phyloP scores from a whole-genome alignment of 345 rosid genomes.

The Hibiscus mutabilis region DNA sequence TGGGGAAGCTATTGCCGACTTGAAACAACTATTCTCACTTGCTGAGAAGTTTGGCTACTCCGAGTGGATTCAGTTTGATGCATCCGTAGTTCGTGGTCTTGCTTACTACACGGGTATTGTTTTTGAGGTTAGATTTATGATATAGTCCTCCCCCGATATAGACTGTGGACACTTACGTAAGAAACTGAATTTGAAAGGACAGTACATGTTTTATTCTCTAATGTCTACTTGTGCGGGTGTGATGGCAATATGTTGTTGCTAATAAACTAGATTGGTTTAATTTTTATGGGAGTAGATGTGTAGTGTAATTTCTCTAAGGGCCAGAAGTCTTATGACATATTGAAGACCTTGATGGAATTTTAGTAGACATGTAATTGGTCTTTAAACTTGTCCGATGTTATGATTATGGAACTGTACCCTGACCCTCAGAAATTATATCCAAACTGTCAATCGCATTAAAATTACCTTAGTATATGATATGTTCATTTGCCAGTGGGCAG shows the following conservation, averaged over 20 bases:
- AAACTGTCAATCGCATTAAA: background rate
- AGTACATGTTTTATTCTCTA: background rate
- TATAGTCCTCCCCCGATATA: background rate
- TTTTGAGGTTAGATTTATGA: constrained; percentile 66
- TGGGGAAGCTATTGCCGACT: constrained; percentile 38
- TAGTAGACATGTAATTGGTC: background rate
- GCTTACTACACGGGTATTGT: constrained; percentile 97
- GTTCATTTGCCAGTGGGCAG: background rate
- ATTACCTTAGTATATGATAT: background rate
- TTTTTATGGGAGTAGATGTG: background rate
- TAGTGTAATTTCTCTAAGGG: background rate
- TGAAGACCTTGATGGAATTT: background rate
- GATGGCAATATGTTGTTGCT: background rate
- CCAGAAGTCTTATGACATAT: background rate
- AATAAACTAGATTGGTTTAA: background rate
- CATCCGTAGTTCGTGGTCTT: constrained; percentile 92
- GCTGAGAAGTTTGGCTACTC: constrained; percentile 87
- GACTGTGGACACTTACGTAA: background rate
- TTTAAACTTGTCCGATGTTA: background rate
- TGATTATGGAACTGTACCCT: background rate
- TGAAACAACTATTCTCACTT: constrained; percentile 70
- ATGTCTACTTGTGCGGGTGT: background rate
- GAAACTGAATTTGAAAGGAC: background rate
- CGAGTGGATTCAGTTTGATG: constrained; percentile 96
- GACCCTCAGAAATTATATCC: background rate